phyloP scores from a whole-genome alignment of 169 alveolate genomes.

The Cryptosporidium andersoni region DNA sequence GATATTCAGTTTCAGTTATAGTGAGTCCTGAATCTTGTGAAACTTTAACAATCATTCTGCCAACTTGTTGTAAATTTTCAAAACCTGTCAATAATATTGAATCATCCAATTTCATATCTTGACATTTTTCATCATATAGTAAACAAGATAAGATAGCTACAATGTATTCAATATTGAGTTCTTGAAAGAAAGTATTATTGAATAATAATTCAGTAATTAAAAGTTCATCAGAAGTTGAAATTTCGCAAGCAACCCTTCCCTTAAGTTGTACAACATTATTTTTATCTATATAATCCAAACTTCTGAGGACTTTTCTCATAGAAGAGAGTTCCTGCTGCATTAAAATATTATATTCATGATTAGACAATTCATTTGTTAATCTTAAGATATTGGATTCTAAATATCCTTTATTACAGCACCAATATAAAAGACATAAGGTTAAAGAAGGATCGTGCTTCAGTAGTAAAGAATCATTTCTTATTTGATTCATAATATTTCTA shows the following conservation, averaged over 20 bases:
- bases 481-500: constrained; percentile 12
- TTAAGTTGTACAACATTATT: constrained; percentile 90
- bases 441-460: constrained; percentile 20
- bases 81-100: constrained; percentile 72
- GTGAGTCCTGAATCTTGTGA: constrained; percentile 78
- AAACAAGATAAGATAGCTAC: constrained; percentile 93
- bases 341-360: constrained; percentile 42
- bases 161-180: constrained; percentile 89
- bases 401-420: constrained; percentile 23
- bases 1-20: constrained; percentile 87
- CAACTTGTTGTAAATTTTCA: constrained; percentile 74
- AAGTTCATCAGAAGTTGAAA: constrained; percentile 97
- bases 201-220: constrained; percentile 94
- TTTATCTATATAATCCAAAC: constrained; percentile 89
- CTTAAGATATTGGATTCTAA: constrained; percentile 8
- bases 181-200: constrained; percentile 90
- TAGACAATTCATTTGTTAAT: constrained; percentile 6
- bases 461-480: constrained; percentile 4
- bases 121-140: constrained; percentile 89
- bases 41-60: constrained; percentile 79
- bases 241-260: constrained; percentile 98
- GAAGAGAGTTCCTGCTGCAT: constrained; percentile 71
- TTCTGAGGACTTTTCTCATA: constrained; percentile 75
- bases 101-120: constrained; percentile 72
- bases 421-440: constrained; percentile 12